Evolutionary conservation across 2,329 filamentous ascomycete genomes (phyloP), one percentile per base, ranked within the genome.

Genomic region (Neofusicoccum cordaticola): DNA sequence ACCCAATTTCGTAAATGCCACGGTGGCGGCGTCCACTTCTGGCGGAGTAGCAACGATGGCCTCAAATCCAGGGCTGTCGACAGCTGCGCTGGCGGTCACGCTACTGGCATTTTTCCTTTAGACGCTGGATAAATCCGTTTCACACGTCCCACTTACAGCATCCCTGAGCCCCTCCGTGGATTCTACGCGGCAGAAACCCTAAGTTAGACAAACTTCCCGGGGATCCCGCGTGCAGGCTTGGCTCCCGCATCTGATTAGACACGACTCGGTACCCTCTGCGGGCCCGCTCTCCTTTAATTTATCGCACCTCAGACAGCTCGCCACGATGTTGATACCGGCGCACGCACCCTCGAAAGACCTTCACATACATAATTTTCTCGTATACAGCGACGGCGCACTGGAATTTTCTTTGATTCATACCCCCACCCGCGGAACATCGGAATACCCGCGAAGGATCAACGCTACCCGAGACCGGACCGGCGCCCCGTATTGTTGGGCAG

Each of bases 1-100:
- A 0, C 78, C 80, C 1, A 74, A 71, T 0, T 89, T 87, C 69
- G 83, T 83, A 12, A 82, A 81, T 66, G 77, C 79, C 12, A 82
- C 81, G 39, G 75, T 85, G 83, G 72, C 75, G 13, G 74, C 74
- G 2, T 67, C 75, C 3, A 77, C 75, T 65, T 73, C 70, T 47
- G 17, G 35, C 5, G 47, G 47, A 41, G 44, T 31, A 37, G 15
- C 34, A 17, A 34, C 47, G 35, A 27, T 19, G 27, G 39, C 37
- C n/a, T n/a, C 47, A 19, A 8, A 34, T 11, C 34, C 42, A 47
- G 53, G 45, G n/a, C 56, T 65, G 17, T 53, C 63, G 9, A 61
- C 56, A 15, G 45, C 41, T n/a, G 63, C 42, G 9, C 41, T 65
- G 19, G 27, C 61, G n/a, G 17, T 65, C 37, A 52, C 45, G 27